phyloP scores from a whole-genome alignment of 2,329 filamentous ascomycete species.

The Talaromyces sp. region DNA sequence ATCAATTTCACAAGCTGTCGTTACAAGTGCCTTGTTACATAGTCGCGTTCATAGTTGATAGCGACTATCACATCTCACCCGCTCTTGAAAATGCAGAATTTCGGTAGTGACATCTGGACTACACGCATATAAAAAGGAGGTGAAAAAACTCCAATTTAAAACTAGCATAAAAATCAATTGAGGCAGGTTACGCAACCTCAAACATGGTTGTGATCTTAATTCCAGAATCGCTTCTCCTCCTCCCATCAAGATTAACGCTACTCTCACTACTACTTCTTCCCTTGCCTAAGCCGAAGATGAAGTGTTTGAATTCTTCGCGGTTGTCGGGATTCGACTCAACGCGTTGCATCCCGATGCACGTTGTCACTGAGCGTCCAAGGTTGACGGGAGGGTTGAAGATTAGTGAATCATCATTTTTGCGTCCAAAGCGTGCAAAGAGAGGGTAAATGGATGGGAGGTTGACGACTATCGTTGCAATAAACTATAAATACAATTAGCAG shows the following conservation, averaged over 20 bases:
- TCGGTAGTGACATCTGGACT: neutral
- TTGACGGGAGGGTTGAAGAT: conserved; percentile 9
- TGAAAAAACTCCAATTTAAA: neutral
- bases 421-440: conserved; percentile 26
- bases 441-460: conserved; percentile 40
- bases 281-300: neutral
- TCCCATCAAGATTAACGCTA: conserved; percentile 8
- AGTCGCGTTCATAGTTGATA: neutral
- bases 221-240: conserved; percentile 6
- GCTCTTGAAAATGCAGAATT: neutral
- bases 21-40: neutral
- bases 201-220: conserved; percentile 19
- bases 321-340: neutral
- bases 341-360: neutral
- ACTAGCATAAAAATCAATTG: neutral
- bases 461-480: conserved; percentile 41
- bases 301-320: neutral
- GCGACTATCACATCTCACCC: neutral
- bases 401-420: conserved; percentile 11
- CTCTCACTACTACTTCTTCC: conserved; percentile 3
- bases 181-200: conserved; percentile 11
- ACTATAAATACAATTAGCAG: conserved; percentile 26
- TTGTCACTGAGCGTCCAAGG: conserved; percentile 4
- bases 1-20: neutral
- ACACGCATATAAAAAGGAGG: neutral